Percentiles rank a stretch among this genome's conserved stretches.
These are phyloP conservation scores for Pichia paraexigua DNA, from an alignment of 805 yeast species.

Conservation along the genomic window DNA sequence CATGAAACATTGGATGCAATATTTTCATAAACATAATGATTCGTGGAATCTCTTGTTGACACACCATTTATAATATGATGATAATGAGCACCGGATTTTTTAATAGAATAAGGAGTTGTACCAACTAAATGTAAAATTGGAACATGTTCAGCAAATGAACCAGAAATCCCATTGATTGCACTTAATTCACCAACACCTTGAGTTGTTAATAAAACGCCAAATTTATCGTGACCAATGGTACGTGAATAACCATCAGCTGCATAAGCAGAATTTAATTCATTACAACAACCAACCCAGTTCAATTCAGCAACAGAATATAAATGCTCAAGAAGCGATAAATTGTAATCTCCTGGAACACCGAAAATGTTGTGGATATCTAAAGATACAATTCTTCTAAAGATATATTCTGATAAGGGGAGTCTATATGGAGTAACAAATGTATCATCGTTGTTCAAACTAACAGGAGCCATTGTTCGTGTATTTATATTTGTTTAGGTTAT, in stretches of 20 bases:
- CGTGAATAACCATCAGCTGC: constrained; percentile 88
- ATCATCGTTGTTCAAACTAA: constrained; percentile 7
- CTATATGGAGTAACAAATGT: not conserved
- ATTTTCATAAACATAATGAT: constrained; percentile 58
- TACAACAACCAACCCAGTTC: constrained; percentile 78
- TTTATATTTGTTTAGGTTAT: not conserved
- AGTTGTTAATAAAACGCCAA: constrained; percentile 64
- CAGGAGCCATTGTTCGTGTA: constrained; percentile 16
- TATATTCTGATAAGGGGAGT: constrained; percentile 53
- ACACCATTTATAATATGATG: constrained; percentile 58
- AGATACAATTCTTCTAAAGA: constrained; percentile 50
- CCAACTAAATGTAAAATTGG: constrained; percentile 85
- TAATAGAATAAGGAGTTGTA: constrained; percentile 41
- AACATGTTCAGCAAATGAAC: constrained; percentile 74
- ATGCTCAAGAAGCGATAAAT: constrained; percentile 59
- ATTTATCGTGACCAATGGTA: constrained; percentile 33
- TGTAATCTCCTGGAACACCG: constrained; percentile 79
- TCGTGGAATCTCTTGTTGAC: constrained; percentile 40
- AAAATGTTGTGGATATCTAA: constrained; percentile 54
- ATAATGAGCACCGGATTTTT: constrained; percentile 25
- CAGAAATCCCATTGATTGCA: constrained; percentile 76
- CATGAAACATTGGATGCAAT: constrained; percentile 53
- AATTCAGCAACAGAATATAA: constrained; percentile 42
- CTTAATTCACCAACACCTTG: constrained; percentile 88
- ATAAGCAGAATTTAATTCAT: constrained; percentile 84